Evolutionary conservation across 192 early-diverging fungal genomes (phyloP).

Genomic region (Funneliformis mosseae): DNA sequence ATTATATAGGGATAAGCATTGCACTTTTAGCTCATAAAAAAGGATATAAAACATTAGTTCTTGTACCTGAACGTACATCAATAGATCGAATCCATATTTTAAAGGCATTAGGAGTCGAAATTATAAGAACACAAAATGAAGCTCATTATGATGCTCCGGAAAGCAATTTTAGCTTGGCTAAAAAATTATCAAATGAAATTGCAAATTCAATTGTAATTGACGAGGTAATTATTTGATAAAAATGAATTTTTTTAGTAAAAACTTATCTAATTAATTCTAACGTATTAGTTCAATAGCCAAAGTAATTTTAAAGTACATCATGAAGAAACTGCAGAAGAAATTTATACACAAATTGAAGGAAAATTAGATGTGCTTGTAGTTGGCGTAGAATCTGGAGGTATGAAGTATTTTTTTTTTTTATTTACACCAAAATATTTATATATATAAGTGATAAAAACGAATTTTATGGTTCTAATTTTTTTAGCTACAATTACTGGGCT

Average conservation of each 20-base stretch:
- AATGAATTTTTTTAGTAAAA: neutral
- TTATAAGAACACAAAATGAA: slow-evolving; percentile 70
- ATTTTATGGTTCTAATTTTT: neutral
- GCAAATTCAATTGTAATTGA: slow-evolving; percentile 61
- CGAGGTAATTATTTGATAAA: slow-evolving; percentile 50
- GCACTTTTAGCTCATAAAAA: slow-evolving; percentile 54
- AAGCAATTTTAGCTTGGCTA: slow-evolving; percentile 62
- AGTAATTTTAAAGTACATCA: slow-evolving; percentile 46
- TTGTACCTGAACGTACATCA: slow-evolving; percentile 76
- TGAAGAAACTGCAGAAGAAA: slow-evolving; percentile 62
- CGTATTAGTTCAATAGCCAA: slow-evolving; percentile 31
- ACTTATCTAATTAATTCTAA: neutral
- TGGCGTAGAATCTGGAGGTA: slow-evolving; percentile 68
- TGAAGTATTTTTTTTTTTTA: neutral
- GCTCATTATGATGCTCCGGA: slow-evolving; percentile 67
- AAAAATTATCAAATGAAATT: slow-evolving; percentile 53
- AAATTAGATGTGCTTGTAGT: slow-evolving; percentile 63
- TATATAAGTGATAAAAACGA: neutral
- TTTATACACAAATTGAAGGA: slow-evolving; percentile 59
- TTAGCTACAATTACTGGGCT: slow-evolving; percentile 61
- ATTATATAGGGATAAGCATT: slow-evolving; percentile 58
- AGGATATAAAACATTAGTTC: slow-evolving; percentile 51
- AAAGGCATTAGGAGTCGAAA: slow-evolving; percentile 69
- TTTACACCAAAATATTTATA: neutral
- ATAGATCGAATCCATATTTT: slow-evolving; percentile 66